phyloP scores from a whole-genome alignment of 805 yeast genomes.

The Candida verbasci region DNA sequence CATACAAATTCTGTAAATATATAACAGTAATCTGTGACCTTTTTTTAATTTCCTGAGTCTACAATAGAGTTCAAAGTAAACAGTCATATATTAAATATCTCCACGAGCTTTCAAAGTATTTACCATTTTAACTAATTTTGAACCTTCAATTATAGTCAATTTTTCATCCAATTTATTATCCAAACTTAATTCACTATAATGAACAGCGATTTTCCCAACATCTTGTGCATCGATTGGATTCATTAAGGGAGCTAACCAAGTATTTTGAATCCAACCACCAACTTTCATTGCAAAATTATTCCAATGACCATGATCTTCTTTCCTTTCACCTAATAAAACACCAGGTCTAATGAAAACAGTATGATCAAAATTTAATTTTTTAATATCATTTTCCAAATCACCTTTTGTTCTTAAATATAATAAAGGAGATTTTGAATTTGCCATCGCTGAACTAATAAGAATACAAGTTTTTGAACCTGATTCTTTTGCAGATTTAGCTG shows the following conservation, averaged over 20 bases:
- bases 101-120: too few relatives aligned
- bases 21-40: too few relatives aligned
- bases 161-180: slow-evolving; percentile 12
- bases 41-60: too few relatives aligned
- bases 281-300: slow-evolving; percentile 27
- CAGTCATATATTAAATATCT: too few relatives aligned
- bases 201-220: slow-evolving; percentile 54
- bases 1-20: too few relatives aligned
- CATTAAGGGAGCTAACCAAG: slow-evolving; percentile 7
- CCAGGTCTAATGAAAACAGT: slow-evolving; percentile 82
- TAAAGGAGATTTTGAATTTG: slow-evolving; percentile 51
- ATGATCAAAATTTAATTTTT: slow-evolving; percentile 59
- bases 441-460: slow-evolving; percentile 62
- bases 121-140: slow-evolving; percentile 18
- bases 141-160: slow-evolving; percentile 18
- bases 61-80: too few relatives aligned
- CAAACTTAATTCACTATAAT: slow-evolving; percentile 25
- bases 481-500: slow-evolving; percentile 71
- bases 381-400: slow-evolving; percentile 63
- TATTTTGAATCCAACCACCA: slow-evolving; percentile 18
- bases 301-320: slow-evolving; percentile 31
- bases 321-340: slow-evolving; percentile 60
- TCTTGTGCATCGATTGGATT: slow-evolving; percentile 58
- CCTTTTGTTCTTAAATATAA: slow-evolving; percentile 71
- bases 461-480: slow-evolving; percentile 67